Percentiles rank a stretch among this genome's conserved stretches.
Evolutionary conservation across 129 eudicot genomes (phyloP).

Genomic region (Lactuca sativa): DNA sequence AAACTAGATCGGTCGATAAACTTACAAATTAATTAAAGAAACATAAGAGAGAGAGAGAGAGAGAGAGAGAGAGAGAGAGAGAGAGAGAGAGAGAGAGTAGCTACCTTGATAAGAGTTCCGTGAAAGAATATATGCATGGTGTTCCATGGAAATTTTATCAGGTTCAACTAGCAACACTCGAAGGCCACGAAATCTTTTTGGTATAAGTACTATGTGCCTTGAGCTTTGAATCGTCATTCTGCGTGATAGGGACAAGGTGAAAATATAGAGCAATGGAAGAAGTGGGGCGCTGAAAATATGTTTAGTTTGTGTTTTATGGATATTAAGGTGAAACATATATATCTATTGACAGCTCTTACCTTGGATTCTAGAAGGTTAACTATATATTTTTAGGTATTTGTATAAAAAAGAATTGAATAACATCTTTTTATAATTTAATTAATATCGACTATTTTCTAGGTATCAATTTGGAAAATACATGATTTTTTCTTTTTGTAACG

Average conservation of each 20-base stretch:
- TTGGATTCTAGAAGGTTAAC: too few relatives aligned
- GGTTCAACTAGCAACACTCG: slow-evolving; percentile 23
- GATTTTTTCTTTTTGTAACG: too few relatives aligned
- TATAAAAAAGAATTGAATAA: too few relatives aligned
- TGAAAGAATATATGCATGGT: slow-evolving; percentile 1
- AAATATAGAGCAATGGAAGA: not conserved
- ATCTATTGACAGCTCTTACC: too few relatives aligned
- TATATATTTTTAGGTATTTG: too few relatives aligned
- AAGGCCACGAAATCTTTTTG: not conserved
- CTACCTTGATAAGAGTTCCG: slow-evolving; percentile 16
- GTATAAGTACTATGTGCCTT: not conserved
- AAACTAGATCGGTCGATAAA: not conserved
- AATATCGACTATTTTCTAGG: too few relatives aligned
- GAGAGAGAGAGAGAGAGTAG: not conserved
- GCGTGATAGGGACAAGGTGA: not conserved
- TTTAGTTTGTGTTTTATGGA: not conserved
- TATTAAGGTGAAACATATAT: not conserved
- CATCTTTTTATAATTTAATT: too few relatives aligned
- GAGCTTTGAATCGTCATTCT: not conserved
- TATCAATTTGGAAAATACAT: too few relatives aligned
- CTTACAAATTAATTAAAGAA: not conserved
- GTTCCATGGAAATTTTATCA: not conserved
- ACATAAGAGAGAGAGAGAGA: not conserved
- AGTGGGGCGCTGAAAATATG: not conserved
- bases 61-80: not conserved